Conservation (phyloP, 331 rosid species). For the Quercus phellos region DNA sequence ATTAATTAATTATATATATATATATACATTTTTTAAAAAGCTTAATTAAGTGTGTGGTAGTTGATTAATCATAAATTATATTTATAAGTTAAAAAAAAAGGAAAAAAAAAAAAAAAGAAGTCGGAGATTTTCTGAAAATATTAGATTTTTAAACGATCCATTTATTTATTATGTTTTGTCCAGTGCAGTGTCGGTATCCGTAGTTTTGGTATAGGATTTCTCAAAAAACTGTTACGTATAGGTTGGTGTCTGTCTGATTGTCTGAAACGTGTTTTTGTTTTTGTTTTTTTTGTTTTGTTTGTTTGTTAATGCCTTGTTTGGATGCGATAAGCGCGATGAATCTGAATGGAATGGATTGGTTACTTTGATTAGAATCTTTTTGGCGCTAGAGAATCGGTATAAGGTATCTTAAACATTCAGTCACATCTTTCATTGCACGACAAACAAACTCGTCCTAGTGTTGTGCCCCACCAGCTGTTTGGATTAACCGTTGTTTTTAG, state of each 20-base stretch:
- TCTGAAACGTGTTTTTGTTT: too few species aligned
- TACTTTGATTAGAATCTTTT: conserved; percentile 1
- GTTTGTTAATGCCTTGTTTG: background rate
- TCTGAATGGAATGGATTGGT: background rate
- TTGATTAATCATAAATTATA: background rate
- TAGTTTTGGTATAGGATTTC: background rate
- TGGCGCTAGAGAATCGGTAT: conserved; percentile 1
- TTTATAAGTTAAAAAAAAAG: too few species aligned
- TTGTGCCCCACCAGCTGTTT: conserved; percentile 15
- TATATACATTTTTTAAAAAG: too few species aligned
- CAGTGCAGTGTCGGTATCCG: conserved; percentile 12
- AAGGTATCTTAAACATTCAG: background rate
- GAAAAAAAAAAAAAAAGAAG: too few species aligned
- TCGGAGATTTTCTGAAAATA: background rate
- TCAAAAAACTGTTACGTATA: background rate
- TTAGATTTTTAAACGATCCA: background rate
- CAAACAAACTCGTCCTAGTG: conserved; percentile 19
- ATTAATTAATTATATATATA: too few species aligned
- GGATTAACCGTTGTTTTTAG: conserved; percentile 6
- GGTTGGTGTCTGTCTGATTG: background rate
- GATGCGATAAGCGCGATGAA: background rate
- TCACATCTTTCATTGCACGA: conserved; percentile 8
- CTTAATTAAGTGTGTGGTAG: too few species aligned
- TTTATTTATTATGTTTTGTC: background rate
- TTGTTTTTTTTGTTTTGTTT: background rate